Evolutionary conservation across 1,284 basidiomycete genomes (phyloP).

Genomic region (Cryptococcus sp.): DNA sequence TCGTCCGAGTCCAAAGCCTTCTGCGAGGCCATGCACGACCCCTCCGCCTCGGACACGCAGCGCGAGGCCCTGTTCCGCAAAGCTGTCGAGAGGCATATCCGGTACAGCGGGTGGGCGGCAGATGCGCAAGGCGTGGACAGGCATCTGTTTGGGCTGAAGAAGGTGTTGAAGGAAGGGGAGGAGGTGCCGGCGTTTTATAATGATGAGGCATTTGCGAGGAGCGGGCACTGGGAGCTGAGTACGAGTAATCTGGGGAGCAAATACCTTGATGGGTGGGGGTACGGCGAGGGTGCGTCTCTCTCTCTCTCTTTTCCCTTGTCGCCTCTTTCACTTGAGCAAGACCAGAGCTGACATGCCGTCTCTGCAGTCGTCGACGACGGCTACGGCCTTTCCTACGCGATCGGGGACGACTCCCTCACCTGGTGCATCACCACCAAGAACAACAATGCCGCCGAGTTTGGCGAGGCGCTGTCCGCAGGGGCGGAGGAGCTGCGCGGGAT

Average conservation of each 20-base stretch:
- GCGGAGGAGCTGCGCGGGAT: constrained; percentile 70
- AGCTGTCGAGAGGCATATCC: constrained; percentile 76
- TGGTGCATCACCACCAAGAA: constrained; percentile 90
- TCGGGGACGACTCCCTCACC: constrained; percentile 79
- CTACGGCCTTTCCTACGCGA: constrained; percentile 89
- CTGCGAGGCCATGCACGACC: constrained; percentile 80
- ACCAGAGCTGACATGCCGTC: too few relatives aligned
- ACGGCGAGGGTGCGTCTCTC: constrained; percentile 77
- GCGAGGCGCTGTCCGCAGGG: constrained; percentile 70
- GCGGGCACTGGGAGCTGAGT: constrained; percentile 85
- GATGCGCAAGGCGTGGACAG: constrained; percentile 94
- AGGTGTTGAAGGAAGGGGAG: constrained; percentile 73
- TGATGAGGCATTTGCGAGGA: constrained; percentile 69
- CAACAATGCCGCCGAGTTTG: constrained; percentile 60
- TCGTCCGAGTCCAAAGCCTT: constrained; percentile 81
- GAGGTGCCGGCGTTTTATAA: constrained; percentile 71
- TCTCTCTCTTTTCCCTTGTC: not conserved
- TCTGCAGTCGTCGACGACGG: constrained; percentile 78
- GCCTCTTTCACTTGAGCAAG: not conserved
- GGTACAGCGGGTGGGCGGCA: constrained; percentile 85
- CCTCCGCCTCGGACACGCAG: constrained; percentile 57
- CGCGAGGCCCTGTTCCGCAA: constrained; percentile 69
- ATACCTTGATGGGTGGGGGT: constrained; percentile 93
- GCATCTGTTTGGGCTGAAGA: constrained; percentile 91
- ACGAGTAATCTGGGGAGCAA: constrained; percentile 82